phyloP scores from a whole-genome alignment of 73 alveolate genomes.

The Paraurostyla sp. region DNA sequence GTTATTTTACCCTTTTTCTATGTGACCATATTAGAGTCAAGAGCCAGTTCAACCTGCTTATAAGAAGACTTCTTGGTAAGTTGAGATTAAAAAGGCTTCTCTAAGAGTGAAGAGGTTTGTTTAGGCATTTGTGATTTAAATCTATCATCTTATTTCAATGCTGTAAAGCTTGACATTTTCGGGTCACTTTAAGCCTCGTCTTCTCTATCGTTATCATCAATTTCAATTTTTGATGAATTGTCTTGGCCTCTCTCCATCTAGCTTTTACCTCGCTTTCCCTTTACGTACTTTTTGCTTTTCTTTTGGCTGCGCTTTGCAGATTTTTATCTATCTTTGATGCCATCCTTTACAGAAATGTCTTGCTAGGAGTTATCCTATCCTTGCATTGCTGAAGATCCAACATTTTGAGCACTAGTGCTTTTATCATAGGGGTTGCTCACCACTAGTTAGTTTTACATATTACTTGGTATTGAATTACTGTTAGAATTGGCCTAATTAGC shows the following conservation, averaged over 20 bases:
- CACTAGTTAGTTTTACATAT: background rate
- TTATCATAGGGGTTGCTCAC: background rate
- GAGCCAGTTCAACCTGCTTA: background rate
- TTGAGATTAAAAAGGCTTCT: background rate
- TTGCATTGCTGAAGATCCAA: background rate
- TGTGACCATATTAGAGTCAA: background rate
- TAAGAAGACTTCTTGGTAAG: background rate
- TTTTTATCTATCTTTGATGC: no score
- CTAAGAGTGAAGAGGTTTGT: no score
- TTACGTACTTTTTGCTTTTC: background rate
- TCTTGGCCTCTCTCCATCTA: background rate
- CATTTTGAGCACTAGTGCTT: no score
- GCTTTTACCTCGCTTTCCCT: background rate
- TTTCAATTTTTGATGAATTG: no score
- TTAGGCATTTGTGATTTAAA: background rate
- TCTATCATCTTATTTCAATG: background rate
- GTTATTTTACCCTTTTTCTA: conserved; percentile 15
- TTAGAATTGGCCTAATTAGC: background rate
- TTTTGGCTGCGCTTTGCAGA: no score
- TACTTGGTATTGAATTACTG: conserved; percentile 16
- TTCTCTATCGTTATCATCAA: background rate
- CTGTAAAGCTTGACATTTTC: background rate
- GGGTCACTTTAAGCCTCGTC: background rate
- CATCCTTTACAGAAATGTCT: no score
- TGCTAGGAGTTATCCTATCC: background rate